Evolutionary conservation across 345 rosid genomes (phyloP).

Genomic region (Geranium rotundifolium): DNA sequence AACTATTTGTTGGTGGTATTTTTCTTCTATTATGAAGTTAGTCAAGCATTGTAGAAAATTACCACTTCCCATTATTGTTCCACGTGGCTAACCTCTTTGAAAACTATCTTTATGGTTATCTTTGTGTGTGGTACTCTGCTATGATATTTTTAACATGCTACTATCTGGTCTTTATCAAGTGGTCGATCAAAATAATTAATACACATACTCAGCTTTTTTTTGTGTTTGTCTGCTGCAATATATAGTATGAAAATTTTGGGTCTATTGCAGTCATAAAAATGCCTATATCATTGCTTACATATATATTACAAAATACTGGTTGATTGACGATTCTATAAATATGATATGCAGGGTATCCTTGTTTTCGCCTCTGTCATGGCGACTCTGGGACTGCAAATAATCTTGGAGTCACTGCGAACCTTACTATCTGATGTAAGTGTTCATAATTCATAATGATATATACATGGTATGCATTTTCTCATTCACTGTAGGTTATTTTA

Average conservation of each 20-base stretch:
- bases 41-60: neutral
- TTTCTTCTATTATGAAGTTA: neutral
- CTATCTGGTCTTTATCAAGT: neutral
- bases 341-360: conserved; percentile 70
- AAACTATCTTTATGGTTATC: neutral
- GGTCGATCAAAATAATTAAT: neutral
- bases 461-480: too few relatives aligned
- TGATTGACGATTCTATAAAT: neutral
- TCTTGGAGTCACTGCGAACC: conserved; percentile 74
- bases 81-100: neutral
- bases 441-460: neutral
- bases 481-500: neutral
- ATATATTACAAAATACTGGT: neutral
- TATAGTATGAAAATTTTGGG: neutral
- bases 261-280: neutral
- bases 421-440: conserved; percentile 63
- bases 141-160: neutral
- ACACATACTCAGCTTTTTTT: neutral
- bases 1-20: neutral
- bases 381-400: conserved; percentile 93
- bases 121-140: neutral
- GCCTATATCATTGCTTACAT: neutral
- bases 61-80: neutral
- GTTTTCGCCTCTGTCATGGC: conserved; percentile 99
- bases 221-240: neutral